Evolutionary conservation across 192 early-diverging fungal genomes (phyloP).

Genomic region (Oehlia diaphana): DNA sequence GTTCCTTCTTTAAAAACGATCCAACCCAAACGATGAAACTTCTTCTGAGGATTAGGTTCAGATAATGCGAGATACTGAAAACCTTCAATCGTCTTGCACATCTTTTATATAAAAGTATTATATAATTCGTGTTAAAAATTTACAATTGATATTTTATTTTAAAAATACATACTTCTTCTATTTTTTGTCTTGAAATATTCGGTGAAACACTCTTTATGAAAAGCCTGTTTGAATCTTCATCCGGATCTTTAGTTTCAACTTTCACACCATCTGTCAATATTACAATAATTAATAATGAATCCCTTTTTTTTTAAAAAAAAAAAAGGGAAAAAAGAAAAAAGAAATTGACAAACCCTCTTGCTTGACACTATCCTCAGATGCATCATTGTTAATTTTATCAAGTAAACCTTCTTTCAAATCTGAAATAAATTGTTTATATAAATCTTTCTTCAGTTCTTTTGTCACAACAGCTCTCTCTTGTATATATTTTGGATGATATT

Average conservation of each 20-base stretch:
- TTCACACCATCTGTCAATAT: conserved; percentile 21
- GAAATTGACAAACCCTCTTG: conserved; percentile 25
- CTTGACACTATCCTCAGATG: conserved; percentile 34
- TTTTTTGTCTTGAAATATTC: conserved; percentile 58
- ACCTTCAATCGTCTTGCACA: conserved; percentile 61
- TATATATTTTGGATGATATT: conserved; percentile 82
- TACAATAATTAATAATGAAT: not conserved
- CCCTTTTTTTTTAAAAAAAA: no score
- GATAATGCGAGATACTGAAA: conserved; percentile 84
- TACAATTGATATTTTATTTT: no score
- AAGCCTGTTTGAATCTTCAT: conserved; percentile 53
- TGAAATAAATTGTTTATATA: conserved; percentile 58
- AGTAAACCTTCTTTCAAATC: conserved; percentile 73
- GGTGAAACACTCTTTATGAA: conserved; percentile 84
- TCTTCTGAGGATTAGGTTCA: conserved; percentile 81
- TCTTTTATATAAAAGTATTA: not conserved
- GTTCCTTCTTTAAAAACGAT: conserved; percentile 83
- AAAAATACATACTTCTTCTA: conserved; percentile 59
- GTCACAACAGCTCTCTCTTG: conserved; percentile 52
- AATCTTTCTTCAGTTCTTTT: conserved; percentile 51
- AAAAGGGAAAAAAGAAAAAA: not conserved
- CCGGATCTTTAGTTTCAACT: conserved; percentile 21
- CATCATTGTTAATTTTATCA: conserved; percentile 52
- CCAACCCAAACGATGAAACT: conserved; percentile 91
- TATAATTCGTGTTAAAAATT: no score